Evolutionary conservation across 2,329 filamentous ascomycete genomes (phyloP).

Genomic region (Ceratocystis cacaofunesta): DNA sequence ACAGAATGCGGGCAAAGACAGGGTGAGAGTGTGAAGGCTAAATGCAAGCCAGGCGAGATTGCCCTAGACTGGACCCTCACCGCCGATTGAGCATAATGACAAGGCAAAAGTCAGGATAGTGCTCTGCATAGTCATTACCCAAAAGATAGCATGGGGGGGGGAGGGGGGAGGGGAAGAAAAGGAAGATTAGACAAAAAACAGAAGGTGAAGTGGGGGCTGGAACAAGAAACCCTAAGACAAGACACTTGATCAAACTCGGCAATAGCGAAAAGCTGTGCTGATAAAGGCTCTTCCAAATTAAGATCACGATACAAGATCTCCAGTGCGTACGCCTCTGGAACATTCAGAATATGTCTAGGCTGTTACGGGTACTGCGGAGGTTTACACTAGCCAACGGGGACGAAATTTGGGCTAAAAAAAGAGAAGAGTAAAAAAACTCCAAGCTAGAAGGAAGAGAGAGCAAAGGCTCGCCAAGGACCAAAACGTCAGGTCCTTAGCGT

Average conservation of each 20-base stretch:
- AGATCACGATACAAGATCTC: neutral
- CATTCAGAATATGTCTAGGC: neutral
- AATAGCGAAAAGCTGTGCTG: neutral
- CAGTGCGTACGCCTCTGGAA: neutral
- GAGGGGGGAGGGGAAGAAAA: neutral
- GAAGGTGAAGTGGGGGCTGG: neutral
- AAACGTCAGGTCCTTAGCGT: neutral
- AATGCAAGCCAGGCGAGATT: neutral
- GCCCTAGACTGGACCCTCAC: neutral
- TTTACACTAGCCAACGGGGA: neutral
- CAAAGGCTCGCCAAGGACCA: neutral
- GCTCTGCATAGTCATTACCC: too few species aligned
- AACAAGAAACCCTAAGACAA: neutral
- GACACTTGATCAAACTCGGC: neutral
- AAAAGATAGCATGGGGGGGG: neutral
- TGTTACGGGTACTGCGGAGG: neutral
- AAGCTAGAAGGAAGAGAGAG: neutral
- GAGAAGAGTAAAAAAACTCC: neutral
- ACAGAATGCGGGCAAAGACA: neutral
- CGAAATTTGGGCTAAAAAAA: neutral
- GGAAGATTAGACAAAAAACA: neutral
- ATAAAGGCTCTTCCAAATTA: neutral
- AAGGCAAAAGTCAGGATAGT: neutral
- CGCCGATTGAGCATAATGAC: constrained; percentile 1
- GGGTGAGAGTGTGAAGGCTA: neutral